Conservation (phyloP, 2,329 filamentous ascomycete genomes). For the Neofusicoccum cordaticola region DNA sequence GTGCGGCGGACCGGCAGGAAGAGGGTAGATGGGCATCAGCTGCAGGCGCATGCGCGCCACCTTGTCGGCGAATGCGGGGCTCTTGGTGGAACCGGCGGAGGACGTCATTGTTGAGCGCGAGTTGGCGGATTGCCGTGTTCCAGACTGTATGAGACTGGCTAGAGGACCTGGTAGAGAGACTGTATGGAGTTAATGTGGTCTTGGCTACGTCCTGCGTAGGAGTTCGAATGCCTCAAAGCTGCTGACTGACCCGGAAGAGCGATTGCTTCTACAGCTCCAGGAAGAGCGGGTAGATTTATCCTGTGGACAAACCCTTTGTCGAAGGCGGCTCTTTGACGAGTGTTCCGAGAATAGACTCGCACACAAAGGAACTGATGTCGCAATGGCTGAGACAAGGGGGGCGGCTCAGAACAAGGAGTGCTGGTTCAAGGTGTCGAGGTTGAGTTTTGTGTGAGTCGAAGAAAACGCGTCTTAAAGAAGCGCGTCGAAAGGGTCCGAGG, state of each 20-base stretch:
- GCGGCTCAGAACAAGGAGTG: not conserved
- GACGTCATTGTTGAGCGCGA: not conserved
- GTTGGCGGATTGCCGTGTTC: not conserved
- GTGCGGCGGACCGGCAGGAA: conserved; percentile 58
- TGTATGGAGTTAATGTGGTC: not conserved
- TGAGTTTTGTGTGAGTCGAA: not conserved
- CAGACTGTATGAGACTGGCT: not conserved
- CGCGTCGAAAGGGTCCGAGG: not conserved
- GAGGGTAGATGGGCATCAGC: conserved; percentile 62
- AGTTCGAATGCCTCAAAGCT: not conserved
- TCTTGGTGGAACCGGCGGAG: conserved; percentile 22
- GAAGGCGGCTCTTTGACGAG: not conserved
- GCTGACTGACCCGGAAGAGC: not conserved
- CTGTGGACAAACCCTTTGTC: not conserved
- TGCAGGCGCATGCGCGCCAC: conserved; percentile 63
- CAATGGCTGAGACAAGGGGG: not conserved
- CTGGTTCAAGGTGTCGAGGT: not conserved
- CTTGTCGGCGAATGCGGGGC: conserved; percentile 58
- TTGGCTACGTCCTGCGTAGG: conserved; percentile 11
- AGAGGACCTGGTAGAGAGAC: not conserved
- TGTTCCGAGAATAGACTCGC: not conserved
- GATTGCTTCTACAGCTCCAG: not conserved
- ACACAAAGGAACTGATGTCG: not conserved
- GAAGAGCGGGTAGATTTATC: not conserved
- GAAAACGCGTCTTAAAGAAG: not conserved